Percentiles rank a stretch among this genome's conserved stretches.
phyloP scores from a whole-genome alignment of 306 rosid species.

The Fragaria nilgerrensis region DNA sequence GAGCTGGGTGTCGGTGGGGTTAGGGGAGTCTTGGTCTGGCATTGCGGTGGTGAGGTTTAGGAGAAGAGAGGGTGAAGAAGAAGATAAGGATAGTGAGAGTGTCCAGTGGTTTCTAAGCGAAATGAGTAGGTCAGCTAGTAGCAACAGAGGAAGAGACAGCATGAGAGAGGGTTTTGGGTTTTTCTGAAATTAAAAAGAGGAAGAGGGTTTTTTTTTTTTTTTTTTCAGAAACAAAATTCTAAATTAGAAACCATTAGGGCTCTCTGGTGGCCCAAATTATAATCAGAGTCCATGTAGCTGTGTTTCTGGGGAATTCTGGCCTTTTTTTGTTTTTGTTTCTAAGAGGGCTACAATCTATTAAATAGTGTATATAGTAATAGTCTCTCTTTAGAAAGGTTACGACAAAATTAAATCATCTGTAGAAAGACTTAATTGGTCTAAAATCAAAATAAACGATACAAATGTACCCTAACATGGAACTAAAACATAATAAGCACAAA shows the following conservation, averaged over 20 bases:
- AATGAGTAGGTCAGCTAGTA: neutral
- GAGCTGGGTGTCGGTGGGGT: neutral
- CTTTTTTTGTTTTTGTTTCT: too few relatives aligned
- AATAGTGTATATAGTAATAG: too few relatives aligned
- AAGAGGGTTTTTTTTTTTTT: neutral
- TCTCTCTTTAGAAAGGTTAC: too few relatives aligned
- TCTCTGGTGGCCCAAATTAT: neutral
- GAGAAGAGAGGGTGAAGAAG: neutral
- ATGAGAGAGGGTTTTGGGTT: neutral
- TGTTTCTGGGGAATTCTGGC: too few relatives aligned
- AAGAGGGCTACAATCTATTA: too few relatives aligned
- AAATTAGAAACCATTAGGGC: neutral
- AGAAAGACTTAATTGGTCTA: too few relatives aligned
- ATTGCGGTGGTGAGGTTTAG: neutral
- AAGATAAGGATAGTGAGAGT: conserved; percentile 4
- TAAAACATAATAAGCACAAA: too few relatives aligned
- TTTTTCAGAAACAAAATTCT: too few relatives aligned
- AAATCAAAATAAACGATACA: too few relatives aligned
- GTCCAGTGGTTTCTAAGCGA: neutral
- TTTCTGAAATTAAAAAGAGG: neutral
- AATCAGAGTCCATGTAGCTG: too few relatives aligned
- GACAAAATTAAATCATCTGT: too few relatives aligned
- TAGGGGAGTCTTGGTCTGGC: neutral
- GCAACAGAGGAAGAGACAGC: neutral
- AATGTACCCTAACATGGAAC: too few relatives aligned